Evolutionary conservation across 2,329 filamentous ascomycete genomes (phyloP), one percentile per base, ranked within the genome.

Genomic region (Leptographium radiaticola): DNA sequence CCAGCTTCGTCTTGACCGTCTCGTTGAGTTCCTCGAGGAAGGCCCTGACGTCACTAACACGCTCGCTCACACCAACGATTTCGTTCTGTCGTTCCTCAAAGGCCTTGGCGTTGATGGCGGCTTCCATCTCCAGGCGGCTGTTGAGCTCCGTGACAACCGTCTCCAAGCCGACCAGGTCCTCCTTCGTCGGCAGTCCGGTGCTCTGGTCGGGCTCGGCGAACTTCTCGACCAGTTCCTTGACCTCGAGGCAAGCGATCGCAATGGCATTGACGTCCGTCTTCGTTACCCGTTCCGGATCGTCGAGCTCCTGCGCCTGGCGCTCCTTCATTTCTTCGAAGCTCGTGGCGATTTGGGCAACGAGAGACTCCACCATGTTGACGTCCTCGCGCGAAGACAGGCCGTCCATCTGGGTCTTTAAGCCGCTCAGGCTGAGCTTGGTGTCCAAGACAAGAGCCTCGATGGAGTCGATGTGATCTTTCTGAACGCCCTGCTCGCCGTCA

Each of bases 81-180:
- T 96, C 91, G 46, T 84, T 79, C 63, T 91, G 89, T 31, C 89
- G 85, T 56, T 91, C 85, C 52, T 93, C 88, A 47, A 93, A 84
- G 1, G 86, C 84, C 68, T 88, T 88, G 2, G 82, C 81, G 16
- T 84, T 89, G 30, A 86, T 73, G 45, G 87, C 84, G 48, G 86
- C 82, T 53, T 90, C 83, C 3, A 74, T 70, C 38, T 84, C 78
- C 18, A 83, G 59, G 75, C 81, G 60, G 48, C 80, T 79, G 61
- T 81, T 82, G 64, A 86, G 79, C 34, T 86, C 81, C 52, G 77
- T 79, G 56, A 90, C 72, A 55, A 85, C 75, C n/a, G 80, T 76
- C 51, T 83, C 78, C n/a, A 93, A 71, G 43, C 76, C 76, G 60
- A 82, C 80, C 62, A 94, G 65, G 59, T 95, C 88, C 2, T 87